Conservation (phyloP, 2,329 filamentous ascomycete species). For the Huntiella abstrusa region DNA sequence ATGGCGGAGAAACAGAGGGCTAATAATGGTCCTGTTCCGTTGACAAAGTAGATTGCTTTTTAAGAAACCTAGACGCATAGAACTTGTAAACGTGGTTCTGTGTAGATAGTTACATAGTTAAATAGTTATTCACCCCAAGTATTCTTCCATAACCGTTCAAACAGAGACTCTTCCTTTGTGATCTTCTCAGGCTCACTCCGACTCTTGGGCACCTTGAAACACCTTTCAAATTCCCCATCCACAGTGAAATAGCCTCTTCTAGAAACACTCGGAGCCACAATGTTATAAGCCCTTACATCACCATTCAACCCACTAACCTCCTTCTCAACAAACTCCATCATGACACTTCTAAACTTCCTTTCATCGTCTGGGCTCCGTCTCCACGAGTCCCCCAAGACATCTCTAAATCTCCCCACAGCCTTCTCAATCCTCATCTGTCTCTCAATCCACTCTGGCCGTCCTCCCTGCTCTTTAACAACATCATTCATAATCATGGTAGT, state of each 20-base stretch:
- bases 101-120: no score
- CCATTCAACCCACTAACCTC: conserved; percentile 61
- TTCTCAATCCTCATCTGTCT: conserved; percentile 81
- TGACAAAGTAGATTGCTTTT: not conserved
- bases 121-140: conserved; percentile 30
- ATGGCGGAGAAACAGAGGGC: not conserved
- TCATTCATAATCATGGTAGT: conserved; percentile 98
- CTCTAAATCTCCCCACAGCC: conserved; percentile 50
- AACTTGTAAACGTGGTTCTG: no score
- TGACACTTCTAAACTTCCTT: conserved; percentile 44
- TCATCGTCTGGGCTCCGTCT: conserved; percentile 59
- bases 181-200: conserved; percentile 57
- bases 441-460: conserved; percentile 95
- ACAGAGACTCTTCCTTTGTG: conserved; percentile 51
- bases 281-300: conserved; percentile 73
- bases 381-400: conserved; percentile 66
- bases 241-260: conserved; percentile 85
- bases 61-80: not conserved
- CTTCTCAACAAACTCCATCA: conserved; percentile 56
- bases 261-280: conserved; percentile 80
- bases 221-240: conserved; percentile 60
- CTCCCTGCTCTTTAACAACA: conserved; percentile 90
- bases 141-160: conserved; percentile 38
- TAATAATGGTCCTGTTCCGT: no score
- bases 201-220: conserved; percentile 28